phyloP scores from a whole-genome alignment of 148 eudicot genomes.

The Talinum fruticosum region DNA sequence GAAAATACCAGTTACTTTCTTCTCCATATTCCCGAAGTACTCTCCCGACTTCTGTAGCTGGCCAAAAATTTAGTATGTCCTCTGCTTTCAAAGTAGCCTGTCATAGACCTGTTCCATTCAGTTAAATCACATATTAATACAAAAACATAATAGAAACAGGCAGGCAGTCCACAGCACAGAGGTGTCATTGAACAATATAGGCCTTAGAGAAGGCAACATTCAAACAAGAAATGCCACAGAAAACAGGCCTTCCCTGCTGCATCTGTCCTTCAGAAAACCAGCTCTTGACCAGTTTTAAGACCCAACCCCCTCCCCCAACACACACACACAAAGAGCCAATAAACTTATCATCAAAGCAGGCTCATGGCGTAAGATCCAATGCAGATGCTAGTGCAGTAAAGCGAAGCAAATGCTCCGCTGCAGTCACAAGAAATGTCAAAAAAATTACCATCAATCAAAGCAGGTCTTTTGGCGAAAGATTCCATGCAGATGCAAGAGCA shows the following conservation, averaged over 20 bases:
- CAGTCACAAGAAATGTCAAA: background rate
- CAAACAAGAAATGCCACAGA: too few species aligned
- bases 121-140: slow-evolving; percentile 39
- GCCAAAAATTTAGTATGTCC: slow-evolving; percentile 89
- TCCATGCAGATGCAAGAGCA: slow-evolving; percentile 1
- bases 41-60: slow-evolving; percentile 70
- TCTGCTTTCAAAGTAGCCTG: slow-evolving; percentile 90
- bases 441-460: background rate
- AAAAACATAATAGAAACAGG: background rate
- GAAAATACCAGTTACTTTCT: slow-evolving; percentile 83
- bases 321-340: background rate
- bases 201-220: background rate
- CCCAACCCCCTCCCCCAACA: background rate
- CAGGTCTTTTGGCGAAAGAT: background rate
- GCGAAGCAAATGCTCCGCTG: too few species aligned
- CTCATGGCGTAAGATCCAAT: background rate
- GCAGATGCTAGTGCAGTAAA: too few species aligned
- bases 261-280: background rate
- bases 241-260: too few species aligned
- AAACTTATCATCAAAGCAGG: background rate
- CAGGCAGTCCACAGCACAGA: background rate
- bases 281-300: background rate
- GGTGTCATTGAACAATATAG: background rate
- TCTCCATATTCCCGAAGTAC: slow-evolving; percentile 92
- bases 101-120: slow-evolving; percentile 77